Evolutionary conservation across 2,329 filamentous ascomycete species (phyloP), one percentile per base, ranked within the genome.

Genomic region (Alternaria solani): DNA sequence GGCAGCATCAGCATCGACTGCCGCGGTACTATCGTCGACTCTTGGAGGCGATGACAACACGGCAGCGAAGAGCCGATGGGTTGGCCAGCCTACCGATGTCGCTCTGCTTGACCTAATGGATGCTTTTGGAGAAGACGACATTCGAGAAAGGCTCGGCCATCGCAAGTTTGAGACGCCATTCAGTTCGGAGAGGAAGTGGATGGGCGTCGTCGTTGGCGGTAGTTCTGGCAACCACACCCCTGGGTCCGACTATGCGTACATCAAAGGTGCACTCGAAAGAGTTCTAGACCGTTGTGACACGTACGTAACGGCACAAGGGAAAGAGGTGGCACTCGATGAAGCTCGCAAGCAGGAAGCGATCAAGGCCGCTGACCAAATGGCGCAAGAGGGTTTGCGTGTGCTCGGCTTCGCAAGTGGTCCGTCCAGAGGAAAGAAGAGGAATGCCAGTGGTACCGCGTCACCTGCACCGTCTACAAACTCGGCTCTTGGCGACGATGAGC

Each of bases 171-270:
- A 99, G 78, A 94, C 92, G 0, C 94, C 95, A 0, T 99, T 99
- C 79, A 98, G 94, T 76, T 99, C 95, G 1, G 93, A 97, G 75
- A 88, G 94, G 58, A 99, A 99, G 79, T 99, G 94, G 94, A 99
- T 99, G 96, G 96, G 96, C 34, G 94, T 97, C 28, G 91, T 93
- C 2, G 91, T 97, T 64, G 73, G 78, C 58, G 79, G 80, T 32
- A 79, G 77, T 58, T 73, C 81, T 43, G 82, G 84, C 23, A 84
- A 87, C 28, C 80, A 82, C 30, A 64, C 63, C 59, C 81, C 82
- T 55, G 89, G 91, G 38, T 88, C 89, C 62, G 92, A 96, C 71
- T 89, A 93, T 66, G 94, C 93, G 0, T 99, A 98, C 77, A 92
- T 98, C 82, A 99, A 99, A 77, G 96, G 95, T 32, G 92, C 95